Conservation (phyloP, 352 stramenopile species). For the Globisporangium okanoganense region DNA sequence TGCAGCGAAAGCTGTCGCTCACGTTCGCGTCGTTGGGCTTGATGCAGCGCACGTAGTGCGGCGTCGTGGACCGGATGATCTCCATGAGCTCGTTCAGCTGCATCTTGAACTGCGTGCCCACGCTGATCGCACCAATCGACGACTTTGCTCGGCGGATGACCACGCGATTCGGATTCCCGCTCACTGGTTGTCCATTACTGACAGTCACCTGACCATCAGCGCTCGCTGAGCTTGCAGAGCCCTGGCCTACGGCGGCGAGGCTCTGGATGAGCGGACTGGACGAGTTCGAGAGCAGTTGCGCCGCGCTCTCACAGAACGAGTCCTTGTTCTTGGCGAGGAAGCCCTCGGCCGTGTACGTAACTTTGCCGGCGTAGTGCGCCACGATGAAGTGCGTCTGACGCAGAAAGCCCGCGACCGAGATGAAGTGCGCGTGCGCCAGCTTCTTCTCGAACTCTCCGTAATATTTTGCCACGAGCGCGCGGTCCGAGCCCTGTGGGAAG, state of each 20-base stretch:
- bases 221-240: conserved; percentile 4
- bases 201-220: neutral
- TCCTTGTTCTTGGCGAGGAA: conserved; percentile 93
- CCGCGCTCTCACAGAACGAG: conserved; percentile 72
- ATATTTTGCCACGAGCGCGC: conserved; percentile 70
- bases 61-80: conserved; percentile 92
- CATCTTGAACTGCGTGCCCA: conserved; percentile 91
- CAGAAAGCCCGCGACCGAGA: conserved; percentile 37
- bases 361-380: conserved; percentile 78
- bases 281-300: conserved; percentile 46
- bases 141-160: conserved; percentile 45
- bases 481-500: conserved; percentile 70
- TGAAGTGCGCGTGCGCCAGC: conserved; percentile 48
- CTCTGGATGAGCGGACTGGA: conserved; percentile 61
- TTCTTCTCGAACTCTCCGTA: conserved; percentile 75
- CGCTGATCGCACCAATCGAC: conserved; percentile 58
- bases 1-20: conserved; percentile 67
- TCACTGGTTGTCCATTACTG: neutral
- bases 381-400: conserved; percentile 80
- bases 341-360: conserved; percentile 73
- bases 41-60: conserved; percentile 98
- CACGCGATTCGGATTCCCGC: conserved; percentile 5
- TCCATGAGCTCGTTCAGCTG: conserved; percentile 94
- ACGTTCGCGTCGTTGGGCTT: conserved; percentile 95
- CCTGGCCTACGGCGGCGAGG: conserved; percentile 22